These are phyloP conservation scores for Paraphoma sp. DNA, from an alignment of 2,329 filamentous ascomycete genomes.

Conservation along the genomic window DNA sequence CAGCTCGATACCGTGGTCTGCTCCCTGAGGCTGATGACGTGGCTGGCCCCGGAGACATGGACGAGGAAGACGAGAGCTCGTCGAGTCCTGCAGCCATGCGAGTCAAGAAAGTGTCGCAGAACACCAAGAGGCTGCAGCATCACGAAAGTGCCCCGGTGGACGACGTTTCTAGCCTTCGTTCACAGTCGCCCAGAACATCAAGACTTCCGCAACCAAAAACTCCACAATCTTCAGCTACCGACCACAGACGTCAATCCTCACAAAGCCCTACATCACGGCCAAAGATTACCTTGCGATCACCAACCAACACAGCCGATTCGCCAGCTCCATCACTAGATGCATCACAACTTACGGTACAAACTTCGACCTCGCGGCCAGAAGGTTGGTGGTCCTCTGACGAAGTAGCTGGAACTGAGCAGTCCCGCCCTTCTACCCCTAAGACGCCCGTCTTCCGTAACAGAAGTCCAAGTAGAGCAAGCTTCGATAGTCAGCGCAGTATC, in stretches of 20 bases:
- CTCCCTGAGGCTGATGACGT: slow-evolving; percentile 31
- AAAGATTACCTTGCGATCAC: slow-evolving; percentile 22
- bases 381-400: slow-evolving; percentile 51
- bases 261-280: slow-evolving; percentile 19
- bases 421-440: slow-evolving; percentile 23
- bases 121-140: slow-evolving; percentile 13
- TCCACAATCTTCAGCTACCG: slow-evolving; percentile 8
- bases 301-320: slow-evolving; percentile 20
- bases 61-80: slow-evolving; percentile 37
- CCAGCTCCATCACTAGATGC: slow-evolving; percentile 27
- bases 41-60: slow-evolving; percentile 28
- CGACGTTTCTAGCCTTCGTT: slow-evolving; percentile 4
- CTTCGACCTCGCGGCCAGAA: slow-evolving; percentile 43
- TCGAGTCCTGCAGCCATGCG: slow-evolving; percentile 25
- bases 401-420: slow-evolving; percentile 40
- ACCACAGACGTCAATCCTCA: slow-evolving; percentile 13
- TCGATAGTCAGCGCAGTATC: slow-evolving; percentile 37
- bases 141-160: slow-evolving; percentile 11
- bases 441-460: slow-evolving; percentile 3
- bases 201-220: slow-evolving; percentile 10
- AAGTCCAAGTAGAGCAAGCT: slow-evolving; percentile 19
- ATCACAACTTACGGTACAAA: slow-evolving; percentile 38
- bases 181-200: slow-evolving; percentile 7
- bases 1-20: slow-evolving; percentile 34
- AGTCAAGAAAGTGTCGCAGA: slow-evolving; percentile 29